Base-by-base conservation (phyloP, 1,139 yeast species). In the Saccharomycopsis hybrid region DNA sequence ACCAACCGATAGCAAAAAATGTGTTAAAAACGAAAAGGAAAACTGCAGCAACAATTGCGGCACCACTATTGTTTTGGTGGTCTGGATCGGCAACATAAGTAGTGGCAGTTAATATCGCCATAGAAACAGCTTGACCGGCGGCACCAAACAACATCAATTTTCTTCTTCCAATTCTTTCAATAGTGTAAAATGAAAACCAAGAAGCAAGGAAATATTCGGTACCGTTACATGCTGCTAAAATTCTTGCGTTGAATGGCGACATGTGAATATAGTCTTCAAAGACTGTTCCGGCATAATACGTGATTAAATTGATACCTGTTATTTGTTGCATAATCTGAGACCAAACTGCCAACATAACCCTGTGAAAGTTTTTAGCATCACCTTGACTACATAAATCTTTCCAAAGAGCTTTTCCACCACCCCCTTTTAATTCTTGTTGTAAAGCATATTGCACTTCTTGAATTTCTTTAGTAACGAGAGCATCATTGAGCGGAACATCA, bases 211-310 rank as follows among this genome's bases (percentile, higher is more conserved):
- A 59, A 5, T 74, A 70, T 58, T 76, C 76, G 28, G 74, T 67
- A 39, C 77, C 64, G 18, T 82, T 78, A 58, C 78, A 75, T 32
- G 78, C 71, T 46, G 82, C 82, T 5, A 82, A 78, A 38, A 80
- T 72, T 50, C 75, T 66, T 41, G 78, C 66, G 1, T 77, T 71
- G 2, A 78, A 69, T 41, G 63, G 60, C 36, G 67, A 66, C 39
- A 62, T 56, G 25, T 56, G 58, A 27, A 64, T 47, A 11, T 52
- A 50, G n/a, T 52, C 41, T 38, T 50, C 73, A 56, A 70, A 76
- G 53, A 76, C 68, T 2, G 72, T 68, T 18, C 73, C 75, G n/a
- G 76, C 75, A 55, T 72, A 71, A 59, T 61, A 70, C 3, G 67
- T 65, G 53, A 70, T 68, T 52, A 69, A 61, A 55, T 70, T 69